Evolutionary conservation across 805 yeast genomes (phyloP), one percentile per base, ranked within the genome.

Genomic region (Osmozyma mogii): DNA sequence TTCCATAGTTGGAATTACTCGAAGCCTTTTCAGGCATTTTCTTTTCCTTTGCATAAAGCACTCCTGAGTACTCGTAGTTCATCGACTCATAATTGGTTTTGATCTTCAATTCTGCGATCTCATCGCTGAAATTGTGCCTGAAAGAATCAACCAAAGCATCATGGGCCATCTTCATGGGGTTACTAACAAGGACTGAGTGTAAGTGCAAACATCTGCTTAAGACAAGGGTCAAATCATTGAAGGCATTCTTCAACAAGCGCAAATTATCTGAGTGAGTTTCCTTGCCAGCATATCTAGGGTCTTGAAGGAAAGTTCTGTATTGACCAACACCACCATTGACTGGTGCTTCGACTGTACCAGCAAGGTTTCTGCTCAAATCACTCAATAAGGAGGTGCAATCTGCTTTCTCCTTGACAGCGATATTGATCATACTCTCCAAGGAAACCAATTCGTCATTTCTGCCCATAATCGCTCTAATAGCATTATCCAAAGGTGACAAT

Each of bases 271-370:
- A 46, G 30, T 57, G 50, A 15, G 52, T 56, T 6, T 52, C 54
- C 34, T 51, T 54, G 5, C 53, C 60, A 17, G 46, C 53, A 30
- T 56, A 55, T 29, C 52, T 51, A 2, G 54, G 41, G 28, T 65
- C 68, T 21, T 52, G 54, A 48, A 82, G 72, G 49, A 85, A 84
- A 2, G 70, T 70, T 32, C 88, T 67, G 55, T 82, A 85, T 49
- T 81, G 85, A 2, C 84, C 83, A 39, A 85, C 83, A 34, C 96
- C 96, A 20, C 96, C 96, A 50, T 85, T 85, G 5, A 85, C 89
- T 3, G 95, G 95, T 0, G 95, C 75, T 50, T 84, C 94, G 31
- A 87, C 88, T 0, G 95, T 83, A 24, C 95, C 95, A 3, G 84
- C 71, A 32, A 79, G 58, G 45, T 74, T 75, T 52, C 89, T 65